These are phyloP conservation scores for Haplosporangium sp. DNA, from an alignment of 371 early-diverging fungal species.

Conservation along the genomic window DNA sequence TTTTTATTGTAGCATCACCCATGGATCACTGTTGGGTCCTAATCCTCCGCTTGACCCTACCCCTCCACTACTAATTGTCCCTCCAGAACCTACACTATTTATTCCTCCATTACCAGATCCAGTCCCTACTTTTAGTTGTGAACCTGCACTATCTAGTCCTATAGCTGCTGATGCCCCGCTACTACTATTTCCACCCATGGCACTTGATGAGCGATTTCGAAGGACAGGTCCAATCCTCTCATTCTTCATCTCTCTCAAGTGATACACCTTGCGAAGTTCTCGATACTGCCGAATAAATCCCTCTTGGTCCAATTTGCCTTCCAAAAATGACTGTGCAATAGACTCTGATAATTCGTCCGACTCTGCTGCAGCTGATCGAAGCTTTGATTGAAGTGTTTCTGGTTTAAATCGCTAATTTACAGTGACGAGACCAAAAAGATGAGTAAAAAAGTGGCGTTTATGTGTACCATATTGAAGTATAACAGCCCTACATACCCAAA, in stretches of 20 bases:
- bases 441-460: background rate
- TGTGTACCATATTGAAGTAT: background rate
- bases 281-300: conserved; percentile 70
- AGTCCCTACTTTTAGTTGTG: conserved; percentile 10
- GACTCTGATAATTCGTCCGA: conserved; percentile 74
- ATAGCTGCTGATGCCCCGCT: background rate
- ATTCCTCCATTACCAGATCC: conserved; percentile 1
- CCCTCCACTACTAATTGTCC: background rate
- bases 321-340: conserved; percentile 69
- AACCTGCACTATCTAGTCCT: conserved; percentile 18
- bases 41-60: background rate
- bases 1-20: conserved; percentile 9
- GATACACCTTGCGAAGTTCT: conserved; percentile 72
- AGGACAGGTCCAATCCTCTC: conserved; percentile 60
- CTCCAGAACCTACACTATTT: background rate
- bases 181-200: background rate
- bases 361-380: conserved; percentile 68
- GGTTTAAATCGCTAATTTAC: conserved; percentile 67
- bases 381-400: conserved; percentile 65
- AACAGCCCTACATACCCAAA: conserved; percentile 55
- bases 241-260: conserved; percentile 70
- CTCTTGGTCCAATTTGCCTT: conserved; percentile 69
- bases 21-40: conserved; percentile 1
- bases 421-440: background rate
- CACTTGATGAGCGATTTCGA: conserved; percentile 15